phyloP scores from a whole-genome alignment of 306 rosid species.

The Vigna trinervia region DNA sequence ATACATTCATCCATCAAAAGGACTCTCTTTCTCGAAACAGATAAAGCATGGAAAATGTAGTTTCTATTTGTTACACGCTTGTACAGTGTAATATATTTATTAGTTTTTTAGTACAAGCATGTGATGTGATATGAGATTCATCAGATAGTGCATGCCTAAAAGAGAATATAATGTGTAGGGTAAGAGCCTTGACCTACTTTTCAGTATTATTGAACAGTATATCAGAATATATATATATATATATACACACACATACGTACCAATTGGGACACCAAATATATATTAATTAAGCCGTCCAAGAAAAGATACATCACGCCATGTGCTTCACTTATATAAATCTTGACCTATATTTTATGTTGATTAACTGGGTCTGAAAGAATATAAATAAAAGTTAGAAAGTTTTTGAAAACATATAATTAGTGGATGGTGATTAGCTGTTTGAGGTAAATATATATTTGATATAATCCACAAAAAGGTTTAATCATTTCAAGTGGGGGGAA shows the following conservation, averaged over 20 bases:
- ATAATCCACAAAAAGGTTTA: constrained; percentile 40
- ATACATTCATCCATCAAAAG: constrained; percentile 27
- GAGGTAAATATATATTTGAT: constrained; percentile 29
- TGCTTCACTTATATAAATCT: constrained; percentile 57
- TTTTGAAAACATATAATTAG: constrained; percentile 35
- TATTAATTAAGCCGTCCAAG: constrained; percentile 50
- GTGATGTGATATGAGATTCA: constrained; percentile 46
- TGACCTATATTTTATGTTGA: constrained; percentile 44
- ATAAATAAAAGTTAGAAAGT: constrained; percentile 44
- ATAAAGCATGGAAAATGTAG: constrained; percentile 6
- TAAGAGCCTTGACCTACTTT: constrained; percentile 49
- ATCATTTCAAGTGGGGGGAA: constrained; percentile 33
- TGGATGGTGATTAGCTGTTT: constrained; percentile 49
- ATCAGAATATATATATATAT: constrained; percentile 26
- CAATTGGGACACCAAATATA: constrained; percentile 32
- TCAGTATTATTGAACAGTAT: constrained; percentile 42
- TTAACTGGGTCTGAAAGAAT: constrained; percentile 38
- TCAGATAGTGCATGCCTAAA: constrained; percentile 57
- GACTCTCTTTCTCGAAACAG: constrained; percentile 35
- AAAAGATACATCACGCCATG: constrained; percentile 68
- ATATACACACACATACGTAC: background rate
- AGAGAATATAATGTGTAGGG: constrained; percentile 64
- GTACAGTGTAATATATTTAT: constrained; percentile 35
- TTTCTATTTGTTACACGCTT: constrained; percentile 36
- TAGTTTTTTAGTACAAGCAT: constrained; percentile 49